Conservation (phyloP, 2,329 filamentous ascomycete genomes). For the Phoma sp. region DNA sequence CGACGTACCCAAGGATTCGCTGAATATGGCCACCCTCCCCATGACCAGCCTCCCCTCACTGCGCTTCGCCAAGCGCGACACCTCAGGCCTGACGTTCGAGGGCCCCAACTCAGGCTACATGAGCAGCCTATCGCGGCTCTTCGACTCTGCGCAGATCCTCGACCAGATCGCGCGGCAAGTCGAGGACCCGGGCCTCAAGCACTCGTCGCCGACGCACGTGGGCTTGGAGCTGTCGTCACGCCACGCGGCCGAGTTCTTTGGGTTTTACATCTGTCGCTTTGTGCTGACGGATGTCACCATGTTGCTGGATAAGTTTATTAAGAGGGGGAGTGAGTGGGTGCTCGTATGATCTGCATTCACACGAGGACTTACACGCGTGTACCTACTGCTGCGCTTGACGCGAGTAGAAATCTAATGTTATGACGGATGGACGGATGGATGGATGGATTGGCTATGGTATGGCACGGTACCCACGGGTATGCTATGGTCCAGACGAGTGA, state of each 20-base stretch:
- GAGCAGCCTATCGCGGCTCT: constrained; percentile 85
- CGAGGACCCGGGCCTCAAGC: constrained; percentile 89
- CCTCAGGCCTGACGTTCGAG: constrained; percentile 71
- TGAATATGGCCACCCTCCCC: constrained; percentile 59
- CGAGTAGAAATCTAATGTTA: too few relatives aligned
- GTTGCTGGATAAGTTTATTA: constrained; percentile 95
- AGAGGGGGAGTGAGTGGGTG: constrained; percentile 96
- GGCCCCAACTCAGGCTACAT: constrained; percentile 92
- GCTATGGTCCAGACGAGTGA: too few relatives aligned
- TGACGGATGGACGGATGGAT: too few relatives aligned
- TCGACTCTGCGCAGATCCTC: constrained; percentile 90
- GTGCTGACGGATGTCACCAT: constrained; percentile 83
- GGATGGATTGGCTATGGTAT: too few relatives aligned
- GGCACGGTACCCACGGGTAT: too few relatives aligned
- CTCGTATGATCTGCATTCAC: constrained; percentile 46
- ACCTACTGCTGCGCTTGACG: too few relatives aligned
- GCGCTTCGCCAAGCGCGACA: constrained; percentile 74
- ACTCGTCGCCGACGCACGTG: constrained; percentile 92
- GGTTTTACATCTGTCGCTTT: constrained; percentile 94
- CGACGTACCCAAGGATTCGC: constrained; percentile 61
- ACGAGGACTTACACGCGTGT: too few relatives aligned
- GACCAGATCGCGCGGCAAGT: constrained; percentile 97
- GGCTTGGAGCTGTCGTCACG: constrained; percentile 91
- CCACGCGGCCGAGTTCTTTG: constrained; percentile 96
- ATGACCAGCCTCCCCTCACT: constrained; percentile 79